These are phyloP conservation scores for Sporisorium graminicola DNA, from an alignment of 1,284 basidiomycete species.

Conservation along the genomic window DNA sequence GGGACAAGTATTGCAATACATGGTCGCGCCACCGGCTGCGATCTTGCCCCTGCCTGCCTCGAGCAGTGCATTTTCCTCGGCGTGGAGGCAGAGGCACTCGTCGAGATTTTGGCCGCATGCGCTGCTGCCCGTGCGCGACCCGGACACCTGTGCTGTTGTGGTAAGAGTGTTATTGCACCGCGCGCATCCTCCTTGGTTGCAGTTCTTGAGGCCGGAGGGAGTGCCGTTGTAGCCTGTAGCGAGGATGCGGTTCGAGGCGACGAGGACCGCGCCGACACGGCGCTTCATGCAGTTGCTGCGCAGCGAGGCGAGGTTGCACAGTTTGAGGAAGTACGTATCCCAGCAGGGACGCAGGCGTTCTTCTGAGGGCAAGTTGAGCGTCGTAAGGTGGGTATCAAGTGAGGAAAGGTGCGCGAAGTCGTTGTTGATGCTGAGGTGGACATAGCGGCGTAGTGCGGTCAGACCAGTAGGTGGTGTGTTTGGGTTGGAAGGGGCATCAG, in stretches of 20 bases:
- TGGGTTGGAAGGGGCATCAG: too few species aligned
- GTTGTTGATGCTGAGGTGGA: conserved; percentile 81
- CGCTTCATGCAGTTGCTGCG: conserved; percentile 83
- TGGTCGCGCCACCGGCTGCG: conserved; percentile 75
- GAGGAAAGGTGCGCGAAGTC: conserved; percentile 74
- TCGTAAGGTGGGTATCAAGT: conserved; percentile 78
- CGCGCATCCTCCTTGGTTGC: conserved; percentile 68
- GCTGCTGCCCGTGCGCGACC: conserved; percentile 10
- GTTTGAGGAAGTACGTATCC: conserved; percentile 69
- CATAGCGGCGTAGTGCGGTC: conserved; percentile 30
- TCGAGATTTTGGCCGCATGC: conserved; percentile 75
- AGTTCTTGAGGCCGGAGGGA: conserved; percentile 79
- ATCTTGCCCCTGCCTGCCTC: conserved; percentile 81
- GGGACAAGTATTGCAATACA: conserved; percentile 94
- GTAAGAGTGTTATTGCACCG: conserved; percentile 61
- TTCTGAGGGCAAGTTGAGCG: conserved; percentile 81
- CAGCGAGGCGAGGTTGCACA: conserved; percentile 65
- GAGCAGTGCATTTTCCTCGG: conserved; percentile 96
- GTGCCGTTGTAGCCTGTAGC: conserved; percentile 99
- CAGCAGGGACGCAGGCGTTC: conserved; percentile 76
- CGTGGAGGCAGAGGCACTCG: conserved; percentile 95
- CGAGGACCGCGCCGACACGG: conserved; percentile 90
- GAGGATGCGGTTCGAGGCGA: conserved; percentile 83
- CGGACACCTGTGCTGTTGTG: not conserved
- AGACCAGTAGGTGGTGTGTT: conserved; percentile 21